A percentile compares a stretch with the other conserved stretches of the same genome.
Evolutionary conservation across 306 rosid species (phyloP).

Genomic region (Malus domestica): DNA sequence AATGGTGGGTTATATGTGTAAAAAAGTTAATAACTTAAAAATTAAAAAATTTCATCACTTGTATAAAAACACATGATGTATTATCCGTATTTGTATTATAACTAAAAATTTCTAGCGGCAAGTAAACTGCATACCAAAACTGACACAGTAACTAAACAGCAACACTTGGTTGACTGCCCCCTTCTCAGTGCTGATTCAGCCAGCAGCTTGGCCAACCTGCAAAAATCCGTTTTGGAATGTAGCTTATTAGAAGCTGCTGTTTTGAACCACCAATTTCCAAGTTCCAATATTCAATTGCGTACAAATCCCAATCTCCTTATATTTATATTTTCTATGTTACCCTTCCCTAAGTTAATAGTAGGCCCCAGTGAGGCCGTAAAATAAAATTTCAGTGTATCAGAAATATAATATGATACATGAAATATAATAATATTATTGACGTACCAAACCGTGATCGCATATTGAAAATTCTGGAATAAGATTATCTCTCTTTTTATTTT

Average conservation of each 20-base stretch:
- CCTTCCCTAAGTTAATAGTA: not conserved
- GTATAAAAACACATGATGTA: too few relatives aligned
- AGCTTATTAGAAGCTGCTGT: not conserved
- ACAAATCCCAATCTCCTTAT: not conserved
- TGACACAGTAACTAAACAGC: conserved; percentile 11
- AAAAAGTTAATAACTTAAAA: too few relatives aligned
- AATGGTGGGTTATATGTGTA: too few relatives aligned
- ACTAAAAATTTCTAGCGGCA: not conserved
- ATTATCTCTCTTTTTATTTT: too few relatives aligned
- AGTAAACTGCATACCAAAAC: not conserved
- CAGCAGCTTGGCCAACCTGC: not conserved
- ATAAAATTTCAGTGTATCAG: rapidly evolving
- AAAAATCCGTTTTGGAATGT: conserved; percentile 6
- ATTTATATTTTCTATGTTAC: not conserved
- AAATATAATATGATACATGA: too few relatives aligned
- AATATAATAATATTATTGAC: too few relatives aligned
- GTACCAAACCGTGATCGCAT: too few relatives aligned
- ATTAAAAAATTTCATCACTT: too few relatives aligned
- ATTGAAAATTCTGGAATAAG: too few relatives aligned
- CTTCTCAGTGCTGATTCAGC: not conserved
- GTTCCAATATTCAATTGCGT: not conserved
- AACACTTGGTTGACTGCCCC: conserved; percentile 5
- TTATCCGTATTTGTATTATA: too few relatives aligned
- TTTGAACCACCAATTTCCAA: not conserved
- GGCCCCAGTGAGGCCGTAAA: not conserved